Base-by-base conservation (phyloP, 768 basidiomycete genomes). In the Mycena vitilis region DNA sequence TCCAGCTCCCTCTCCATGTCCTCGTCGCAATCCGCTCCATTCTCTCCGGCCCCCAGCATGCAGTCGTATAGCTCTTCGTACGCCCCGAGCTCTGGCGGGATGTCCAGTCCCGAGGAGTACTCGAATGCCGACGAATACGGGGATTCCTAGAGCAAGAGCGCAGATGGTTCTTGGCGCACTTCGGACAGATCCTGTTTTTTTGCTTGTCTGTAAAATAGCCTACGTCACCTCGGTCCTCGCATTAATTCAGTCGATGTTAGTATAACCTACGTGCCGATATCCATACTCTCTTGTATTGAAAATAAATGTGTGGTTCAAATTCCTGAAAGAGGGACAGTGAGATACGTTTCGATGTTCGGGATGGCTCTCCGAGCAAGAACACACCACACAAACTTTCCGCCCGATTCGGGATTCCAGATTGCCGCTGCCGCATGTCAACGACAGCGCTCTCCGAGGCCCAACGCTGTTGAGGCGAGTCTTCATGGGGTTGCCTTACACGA, bases 81-180 rank as follows among this genome's bases (percentile, higher is more conserved):
- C 71, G 71, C 74, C 30, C 74, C 79, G 37, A 77, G 74, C 65
- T 77, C 79, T 34, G 80, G 78, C 59, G 73, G 81, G 16, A 72
- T 83, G 56, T 79, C 84, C 23, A 82, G 81, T 61, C 79, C 83
- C 62, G 84, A 83, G 52, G 84, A 83, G 37, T 84, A 81, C 73
- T 77, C 81, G 18, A 78, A 77, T 42, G 63, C 66, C 55, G 71
- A 71, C 53, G 83, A 85, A 60, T 85, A 79, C 71, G 79, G 76
- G 22, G 82, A 84, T 40, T 75, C 81, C 67, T 84, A 78, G 73
- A 69, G 60, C 56, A 63, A 11, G 30, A 34, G 34, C 15, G 44
- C 49, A 44, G 13, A 37, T 44, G 30, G 36, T 59, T 53, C 56
- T 60, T 61, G 56, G 37, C 52, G 13, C 37, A 63, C 65, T 40